Base-by-base conservation (phyloP, 2,329 filamentous ascomycete genomes). In the Trichoderma sp. region DNA sequence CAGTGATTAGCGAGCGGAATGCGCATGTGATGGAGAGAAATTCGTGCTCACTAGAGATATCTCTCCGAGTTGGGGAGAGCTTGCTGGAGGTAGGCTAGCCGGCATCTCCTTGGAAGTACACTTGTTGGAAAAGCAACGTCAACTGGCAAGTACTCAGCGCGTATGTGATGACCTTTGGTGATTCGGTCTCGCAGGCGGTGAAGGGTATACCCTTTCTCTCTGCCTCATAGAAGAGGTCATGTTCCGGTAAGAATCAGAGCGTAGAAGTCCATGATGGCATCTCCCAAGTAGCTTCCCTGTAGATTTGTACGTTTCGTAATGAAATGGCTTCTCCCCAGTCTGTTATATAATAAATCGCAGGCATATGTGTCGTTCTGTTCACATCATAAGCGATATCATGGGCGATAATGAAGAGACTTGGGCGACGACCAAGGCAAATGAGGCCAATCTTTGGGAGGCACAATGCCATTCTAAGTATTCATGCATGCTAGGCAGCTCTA, bases 141-240 rank as follows among this genome's bases (percentile, higher is more conserved):
- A 16, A 29, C 19, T 13, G 16, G 55, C 5, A 7, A 16, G 8
- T 21, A 13, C 24, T 43, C 35, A 7, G 29, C n/a, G 5, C 55
- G 49, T 13, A n/a, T n/a, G 16, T 6, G 13, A 8, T 43, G 19
- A 2, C 24, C 29, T 31, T 21, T n/a, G 21, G 49, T 56, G 55
- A 53, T 52, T 33, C 24, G 11, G n/a, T 27, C 21, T 24, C 47
- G 40, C 37, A 52, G 31, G 64, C 64, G 64, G 64, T 59, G 55
- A 67, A 56, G 14, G 29, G 16, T 21, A 58, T 59, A 49, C 59
- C 14, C 40, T 37, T 29, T 29, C 55, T 66, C 29, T 66, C 27
- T 14, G 5, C 53, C 27, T 21, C 13, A 37, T 21, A 58, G 27
- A 58, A 27, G 37, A 57, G 53, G n/a, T 27, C n/a, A 29, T 16